Percentiles rank a stretch among this genome's conserved stretches.
These are phyloP conservation scores for Claviceps sp. DNA, from an alignment of 2,329 filamentous ascomycete genomes.

Conservation along the genomic window DNA sequence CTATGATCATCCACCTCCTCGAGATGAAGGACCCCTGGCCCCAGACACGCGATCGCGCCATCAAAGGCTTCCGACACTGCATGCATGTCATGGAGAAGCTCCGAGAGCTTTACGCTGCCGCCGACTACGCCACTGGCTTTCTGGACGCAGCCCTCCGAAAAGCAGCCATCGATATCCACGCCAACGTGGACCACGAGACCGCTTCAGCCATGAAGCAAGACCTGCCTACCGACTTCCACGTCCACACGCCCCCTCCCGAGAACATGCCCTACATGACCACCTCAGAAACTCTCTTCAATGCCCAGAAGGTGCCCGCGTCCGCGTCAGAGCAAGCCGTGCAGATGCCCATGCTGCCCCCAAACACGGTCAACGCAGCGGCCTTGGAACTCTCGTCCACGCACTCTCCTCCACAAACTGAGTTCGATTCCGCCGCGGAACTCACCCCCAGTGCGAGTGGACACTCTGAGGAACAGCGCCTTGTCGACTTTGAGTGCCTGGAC, in stretches of 20 bases:
- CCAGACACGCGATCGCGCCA: constrained; percentile 56
- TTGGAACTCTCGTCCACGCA: constrained; percentile 21
- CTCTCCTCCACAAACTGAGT: constrained; percentile 32
- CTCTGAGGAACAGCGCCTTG: constrained; percentile 23
- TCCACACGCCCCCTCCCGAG: constrained; percentile 41
- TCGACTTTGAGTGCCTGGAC: constrained; percentile 25
- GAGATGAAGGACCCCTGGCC: constrained; percentile 78
- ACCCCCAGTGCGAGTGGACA: constrained; percentile 32
- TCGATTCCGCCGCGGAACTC: constrained; percentile 22
- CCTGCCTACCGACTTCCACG: constrained; percentile 23
- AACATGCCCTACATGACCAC: constrained; percentile 30
- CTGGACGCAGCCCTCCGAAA: constrained; percentile 85
- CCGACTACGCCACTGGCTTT: constrained; percentile 93
- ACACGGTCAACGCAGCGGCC: constrained; percentile 23
- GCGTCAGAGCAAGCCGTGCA: constrained; percentile 7
- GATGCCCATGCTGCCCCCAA: constrained; percentile 24
- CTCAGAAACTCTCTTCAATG: constrained; percentile 25
- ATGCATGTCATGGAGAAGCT: constrained; percentile 84
- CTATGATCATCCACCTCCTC: constrained; percentile 85
- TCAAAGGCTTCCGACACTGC: constrained; percentile 76
- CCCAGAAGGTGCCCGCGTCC: constrained; percentile 10
- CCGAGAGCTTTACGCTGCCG: constrained; percentile 79
- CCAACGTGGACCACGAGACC: constrained; percentile 19
- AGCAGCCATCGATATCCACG: constrained; percentile 59
- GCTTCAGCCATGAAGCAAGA: constrained; percentile 22